Base-by-base conservation (phyloP, 495 filamentous ascomycete genomes). In the Hypoxylon lenormandii region DNA sequence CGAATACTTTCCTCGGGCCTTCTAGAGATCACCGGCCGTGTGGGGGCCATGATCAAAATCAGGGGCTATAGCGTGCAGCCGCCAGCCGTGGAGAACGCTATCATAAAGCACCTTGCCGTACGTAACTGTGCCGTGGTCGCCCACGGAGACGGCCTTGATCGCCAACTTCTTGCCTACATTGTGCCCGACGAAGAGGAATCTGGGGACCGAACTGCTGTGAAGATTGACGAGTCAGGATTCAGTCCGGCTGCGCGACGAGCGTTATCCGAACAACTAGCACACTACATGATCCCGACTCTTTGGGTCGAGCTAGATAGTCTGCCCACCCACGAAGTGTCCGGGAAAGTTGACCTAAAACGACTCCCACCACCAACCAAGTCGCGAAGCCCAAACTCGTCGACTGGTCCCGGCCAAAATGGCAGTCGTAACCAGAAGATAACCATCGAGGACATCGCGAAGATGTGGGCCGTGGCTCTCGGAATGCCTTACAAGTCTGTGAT, bases 11-110 rank as follows among this genome's bases (percentile, higher is more conserved):
- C 84, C 1, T 85, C 87, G 13, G 90, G 90, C 5, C 75, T 82
- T 6, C 74, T 93, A 1, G 89, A 92, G 66, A 92, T 90, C 70
- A 87, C 89, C 5, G 91, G 91, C 21, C 87, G 91, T 19, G 86
- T 92, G 6, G 85, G 86, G 13, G 84, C 83, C 30, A 89, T 91
- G 78, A 85, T 91, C 12, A 91, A 91, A 63, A 74, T 91, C 2
- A 77, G 88, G 63, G 89, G 89, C 3, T 89, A 90, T 66, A 81
- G 87, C 16, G 80, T 91, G 36, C 89, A 91, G 53, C 86, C 90
- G 12, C 84, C 87, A 3, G 89, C 90, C 55, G 83, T 90, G 23
- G 83, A 87, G 68, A 87, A 85, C 72, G 84, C 85, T 0, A 88
- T 90, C 48, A 80, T 85, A 60, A 79, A 82, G 48, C 77, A 86